phyloP scores from a whole-genome alignment of 345 rosid species.

The Eucalyptus regnans region DNA sequence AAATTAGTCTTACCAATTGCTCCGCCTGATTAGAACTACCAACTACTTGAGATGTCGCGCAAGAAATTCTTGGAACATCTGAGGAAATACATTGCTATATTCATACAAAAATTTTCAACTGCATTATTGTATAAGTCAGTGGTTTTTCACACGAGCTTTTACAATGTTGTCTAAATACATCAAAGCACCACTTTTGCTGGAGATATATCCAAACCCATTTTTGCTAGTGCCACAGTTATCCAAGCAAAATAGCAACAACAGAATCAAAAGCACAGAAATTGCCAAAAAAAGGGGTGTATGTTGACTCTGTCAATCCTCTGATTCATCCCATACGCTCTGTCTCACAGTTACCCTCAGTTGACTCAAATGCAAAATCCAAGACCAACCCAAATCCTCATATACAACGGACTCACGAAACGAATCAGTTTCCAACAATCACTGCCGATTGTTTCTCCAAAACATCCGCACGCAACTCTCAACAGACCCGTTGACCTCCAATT shows the following conservation, averaged over 20 bases:
- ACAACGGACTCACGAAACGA: background rate
- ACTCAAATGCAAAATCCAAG: background rate
- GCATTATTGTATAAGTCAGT: background rate
- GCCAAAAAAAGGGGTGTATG: background rate
- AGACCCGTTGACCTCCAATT: background rate
- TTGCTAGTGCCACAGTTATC: background rate
- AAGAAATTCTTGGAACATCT: background rate
- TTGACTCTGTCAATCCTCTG: background rate
- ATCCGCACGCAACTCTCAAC: background rate
- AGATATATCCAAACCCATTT: background rate
- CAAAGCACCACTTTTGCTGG: background rate
- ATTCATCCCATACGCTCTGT: background rate
- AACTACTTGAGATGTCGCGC: background rate
- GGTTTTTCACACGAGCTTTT: background rate
- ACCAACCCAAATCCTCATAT: background rate
- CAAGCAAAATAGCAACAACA: background rate
- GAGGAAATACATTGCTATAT: background rate
- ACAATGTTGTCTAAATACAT: background rate
- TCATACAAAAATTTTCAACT: background rate
- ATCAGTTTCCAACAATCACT: background rate
- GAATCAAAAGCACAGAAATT: background rate
- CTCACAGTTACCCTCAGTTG: background rate
- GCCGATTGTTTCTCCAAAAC: background rate
- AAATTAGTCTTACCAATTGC: background rate
- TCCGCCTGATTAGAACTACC: background rate